phyloP scores from a whole-genome alignment of 1,284 basidiomycete species.

The Pseudozyma flocculosa region DNA sequence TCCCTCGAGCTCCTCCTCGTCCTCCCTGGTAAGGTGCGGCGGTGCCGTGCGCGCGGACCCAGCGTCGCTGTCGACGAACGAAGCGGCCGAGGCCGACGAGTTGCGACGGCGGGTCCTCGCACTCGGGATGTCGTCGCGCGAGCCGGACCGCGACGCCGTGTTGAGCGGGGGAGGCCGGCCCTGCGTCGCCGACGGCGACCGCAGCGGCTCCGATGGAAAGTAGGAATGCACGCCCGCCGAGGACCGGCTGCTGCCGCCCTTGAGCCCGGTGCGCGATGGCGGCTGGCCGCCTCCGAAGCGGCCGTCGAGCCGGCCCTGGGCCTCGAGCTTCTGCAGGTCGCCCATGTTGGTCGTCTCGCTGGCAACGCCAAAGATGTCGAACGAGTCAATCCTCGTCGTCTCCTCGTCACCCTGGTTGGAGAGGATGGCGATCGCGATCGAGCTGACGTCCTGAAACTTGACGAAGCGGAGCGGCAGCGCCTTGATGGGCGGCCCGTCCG shows the following conservation, averaged over 20 bases:
- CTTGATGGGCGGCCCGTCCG: slow-evolving; percentile 6
- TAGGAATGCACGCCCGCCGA: background rate
- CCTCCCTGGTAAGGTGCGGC: slow-evolving; percentile 64
- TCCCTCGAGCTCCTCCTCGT: slow-evolving; percentile 67
- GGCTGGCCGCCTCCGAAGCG: slow-evolving; percentile 6
- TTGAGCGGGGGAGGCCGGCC: background rate
- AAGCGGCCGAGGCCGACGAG: background rate
- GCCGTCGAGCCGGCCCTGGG: slow-evolving; percentile 10
- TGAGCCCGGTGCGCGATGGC: slow-evolving; percentile 58
- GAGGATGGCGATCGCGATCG: slow-evolving; percentile 70
- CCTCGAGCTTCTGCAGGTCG: slow-evolving; percentile 39
- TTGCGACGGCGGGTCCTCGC: background rate
- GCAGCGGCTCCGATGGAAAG: background rate
- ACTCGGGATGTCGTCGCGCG: background rate
- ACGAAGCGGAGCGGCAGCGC: slow-evolving; percentile 67
- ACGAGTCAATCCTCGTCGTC: slow-evolving; percentile 72
- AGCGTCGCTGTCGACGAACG: background rate
- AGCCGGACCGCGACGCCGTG: background rate
- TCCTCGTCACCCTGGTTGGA: slow-evolving; percentile 74
- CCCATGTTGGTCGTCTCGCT: slow-evolving; percentile 64
- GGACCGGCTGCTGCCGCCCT: slow-evolving; percentile 64
- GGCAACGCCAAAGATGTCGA: slow-evolving; percentile 72
- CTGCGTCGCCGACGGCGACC: background rate
- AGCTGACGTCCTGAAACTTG: slow-evolving; percentile 71
- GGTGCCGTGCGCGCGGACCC: slow-evolving; percentile 19